Conservation (phyloP, 352 stramenopile species). For the Globisporangium paddicum region DNA sequence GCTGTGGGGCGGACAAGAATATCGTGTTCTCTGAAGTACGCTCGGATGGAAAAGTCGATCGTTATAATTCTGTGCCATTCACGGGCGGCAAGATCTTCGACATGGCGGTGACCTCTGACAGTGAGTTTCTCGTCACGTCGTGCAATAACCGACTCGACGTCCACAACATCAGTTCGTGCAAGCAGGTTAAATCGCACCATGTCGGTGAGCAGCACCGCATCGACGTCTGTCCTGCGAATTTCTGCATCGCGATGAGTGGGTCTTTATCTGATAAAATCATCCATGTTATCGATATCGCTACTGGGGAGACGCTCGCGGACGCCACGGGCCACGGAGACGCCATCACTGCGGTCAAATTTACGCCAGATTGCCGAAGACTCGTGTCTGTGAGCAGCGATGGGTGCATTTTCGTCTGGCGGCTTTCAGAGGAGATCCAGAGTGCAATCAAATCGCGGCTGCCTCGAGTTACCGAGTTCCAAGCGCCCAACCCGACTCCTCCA, state of each 20-base stretch:
- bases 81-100: slow-evolving; percentile 72
- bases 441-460: slow-evolving; percentile 58
- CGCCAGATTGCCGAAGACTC: slow-evolving; percentile 77
- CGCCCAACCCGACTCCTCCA: slow-evolving; percentile 22
- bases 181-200: slow-evolving; percentile 52
- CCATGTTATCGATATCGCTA: slow-evolving; percentile 78
- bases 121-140: slow-evolving; percentile 57
- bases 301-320: slow-evolving; percentile 70
- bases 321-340: slow-evolving; percentile 80
- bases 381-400: slow-evolving; percentile 82
- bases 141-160: slow-evolving; percentile 85
- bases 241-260: slow-evolving; percentile 75
- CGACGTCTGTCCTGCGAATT: slow-evolving; percentile 58
- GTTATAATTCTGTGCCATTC: slow-evolving; percentile 49
- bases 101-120: slow-evolving; percentile 64
- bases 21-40: slow-evolving; percentile 56
- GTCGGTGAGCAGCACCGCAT: slow-evolving; percentile 74
- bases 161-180: slow-evolving; percentile 49
- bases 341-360: slow-evolving; percentile 82
- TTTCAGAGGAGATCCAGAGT: slow-evolving; percentile 68
- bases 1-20: slow-evolving; percentile 62
- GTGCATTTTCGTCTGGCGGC: slow-evolving; percentile 86
- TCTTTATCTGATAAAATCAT: slow-evolving; percentile 84
- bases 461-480: slow-evolving; percentile 26
- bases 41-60: slow-evolving; percentile 28